These are phyloP conservation scores for Lodderomyces orthopsilosis DNA, from an alignment of 1,139 yeast genomes.

Conservation along the genomic window DNA sequence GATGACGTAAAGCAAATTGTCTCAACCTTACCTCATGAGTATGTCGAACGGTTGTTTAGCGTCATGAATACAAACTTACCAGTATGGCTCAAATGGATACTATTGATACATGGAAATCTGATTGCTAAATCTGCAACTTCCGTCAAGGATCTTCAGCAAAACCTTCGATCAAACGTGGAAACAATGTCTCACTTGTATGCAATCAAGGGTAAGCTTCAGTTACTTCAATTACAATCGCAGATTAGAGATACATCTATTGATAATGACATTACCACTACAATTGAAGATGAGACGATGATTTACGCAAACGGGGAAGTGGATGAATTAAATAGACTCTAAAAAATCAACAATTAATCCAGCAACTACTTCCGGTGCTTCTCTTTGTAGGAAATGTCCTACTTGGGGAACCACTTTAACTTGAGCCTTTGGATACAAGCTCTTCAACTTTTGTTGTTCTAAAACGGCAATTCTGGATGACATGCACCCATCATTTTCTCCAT, in stretches of 20 bases:
- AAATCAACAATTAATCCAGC: conserved; percentile 28
- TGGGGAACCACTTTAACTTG: conserved; percentile 29
- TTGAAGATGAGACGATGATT: conserved; percentile 21
- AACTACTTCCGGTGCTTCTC: conserved; percentile 37
- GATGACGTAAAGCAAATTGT: conserved; percentile 36
- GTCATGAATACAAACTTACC: conserved; percentile 31
- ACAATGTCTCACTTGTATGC: conserved; percentile 40
- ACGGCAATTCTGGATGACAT: conserved; percentile 32
- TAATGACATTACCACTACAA: conserved; percentile 15
- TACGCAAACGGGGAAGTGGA: conserved; percentile 47
- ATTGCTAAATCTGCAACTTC: conserved; percentile 33
- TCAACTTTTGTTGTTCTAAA: conserved; percentile 24
- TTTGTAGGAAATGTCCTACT: conserved; percentile 43
- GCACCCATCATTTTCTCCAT: conserved; percentile 42
- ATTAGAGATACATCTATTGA: conserved; percentile 25
- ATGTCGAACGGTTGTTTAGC: conserved; percentile 26
- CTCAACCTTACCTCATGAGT: conserved; percentile 6
- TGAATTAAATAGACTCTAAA: conserved; percentile 22
- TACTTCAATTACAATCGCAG: conserved; percentile 39
- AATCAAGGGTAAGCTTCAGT: conserved; percentile 44
- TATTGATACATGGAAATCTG: conserved; percentile 44
- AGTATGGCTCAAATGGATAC: conserved; percentile 51
- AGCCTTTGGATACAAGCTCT: conserved; percentile 18
- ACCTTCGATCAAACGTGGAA: conserved; percentile 30
- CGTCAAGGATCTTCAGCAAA: conserved; percentile 29